Evolutionary conservation across 2,329 filamentous ascomycete genomes (phyloP).

Genomic region (Diaporthe capsici): DNA sequence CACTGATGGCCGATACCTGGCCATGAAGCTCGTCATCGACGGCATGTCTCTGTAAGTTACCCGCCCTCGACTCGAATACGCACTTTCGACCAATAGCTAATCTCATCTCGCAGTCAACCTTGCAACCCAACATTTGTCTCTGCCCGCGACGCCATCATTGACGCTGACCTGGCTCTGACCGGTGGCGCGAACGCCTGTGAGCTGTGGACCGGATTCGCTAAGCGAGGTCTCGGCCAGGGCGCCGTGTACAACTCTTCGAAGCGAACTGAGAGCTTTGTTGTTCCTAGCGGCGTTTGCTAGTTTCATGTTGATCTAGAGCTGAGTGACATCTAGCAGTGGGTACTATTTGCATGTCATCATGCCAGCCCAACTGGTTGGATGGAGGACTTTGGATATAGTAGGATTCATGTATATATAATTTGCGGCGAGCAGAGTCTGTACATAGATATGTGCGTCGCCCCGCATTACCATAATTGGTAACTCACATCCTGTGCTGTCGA

Average conservation of each 20-base stretch:
- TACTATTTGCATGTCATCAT: neutral
- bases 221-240: conserved; percentile 65
- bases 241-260: conserved; percentile 50
- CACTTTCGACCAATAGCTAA: no score
- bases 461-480: neutral
- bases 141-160: conserved; percentile 68
- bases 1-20: conserved; percentile 65
- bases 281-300: conserved; percentile 46
- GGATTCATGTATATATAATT: neutral
- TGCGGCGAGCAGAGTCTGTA: neutral
- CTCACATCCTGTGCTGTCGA: neutral
- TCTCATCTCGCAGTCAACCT: conserved; percentile 57
- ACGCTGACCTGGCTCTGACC: conserved; percentile 67
- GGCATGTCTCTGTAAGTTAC: conserved; percentile 60
- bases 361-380: neutral
- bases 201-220: conserved; percentile 69
- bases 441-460: neutral
- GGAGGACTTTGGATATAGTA: neutral
- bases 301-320: neutral
- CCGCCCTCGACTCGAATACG: neutral
- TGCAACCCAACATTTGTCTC: conserved; percentile 68
- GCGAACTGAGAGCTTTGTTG: conserved; percentile 51
- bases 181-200: conserved; percentile 64
- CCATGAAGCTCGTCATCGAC: conserved; percentile 66
- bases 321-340: no score